Evolutionary conservation across 164 flowering plant genomes (phyloP).

Genomic region (Euptelea pleiosperma): DNA sequence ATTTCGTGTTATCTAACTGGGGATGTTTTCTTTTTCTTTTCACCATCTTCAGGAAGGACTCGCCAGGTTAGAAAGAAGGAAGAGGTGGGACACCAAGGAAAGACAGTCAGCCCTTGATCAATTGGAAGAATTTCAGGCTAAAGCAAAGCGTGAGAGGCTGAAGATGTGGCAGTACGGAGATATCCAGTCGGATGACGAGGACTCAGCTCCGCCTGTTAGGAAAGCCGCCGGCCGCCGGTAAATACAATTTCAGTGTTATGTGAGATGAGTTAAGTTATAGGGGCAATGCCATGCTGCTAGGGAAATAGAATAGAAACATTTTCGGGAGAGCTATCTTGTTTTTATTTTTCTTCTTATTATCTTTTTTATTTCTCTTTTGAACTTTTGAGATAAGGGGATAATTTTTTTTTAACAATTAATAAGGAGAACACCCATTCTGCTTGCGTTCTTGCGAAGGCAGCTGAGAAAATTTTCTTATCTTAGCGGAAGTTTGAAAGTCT

Average conservation of each 20-base stretch:
- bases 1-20: no score
- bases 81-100: slow-evolving; percentile 70
- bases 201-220: slow-evolving; percentile 52
- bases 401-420: no score
- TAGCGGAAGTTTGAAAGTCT: no score
- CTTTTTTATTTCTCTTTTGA: neutral
- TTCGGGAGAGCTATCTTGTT: neutral
- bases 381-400: neutral
- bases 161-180: slow-evolving; percentile 96
- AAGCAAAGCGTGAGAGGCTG: slow-evolving; percentile 52
- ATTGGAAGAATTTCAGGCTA: slow-evolving; percentile 67
- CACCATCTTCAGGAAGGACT: slow-evolving; percentile 99
- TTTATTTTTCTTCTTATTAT: neutral
- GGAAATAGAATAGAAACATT: neutral
- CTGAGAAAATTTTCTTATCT: no score
- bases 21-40: no score
- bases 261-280: slow-evolving; percentile 8
- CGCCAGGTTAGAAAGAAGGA: slow-evolving; percentile 79
- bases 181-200: slow-evolving; percentile 90
- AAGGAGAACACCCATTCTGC: no score
- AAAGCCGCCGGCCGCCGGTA: slow-evolving; percentile 69
- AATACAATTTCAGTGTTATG: slow-evolving; percentile 12
- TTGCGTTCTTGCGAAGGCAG: no score
- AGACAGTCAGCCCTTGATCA: slow-evolving; percentile 60
- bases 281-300: neutral